A percentile compares a stretch with the other conserved stretches of the same genome.
Evolutionary conservation across 805 yeast genomes (phyloP).

Genomic region (Candida ipomoeae): DNA sequence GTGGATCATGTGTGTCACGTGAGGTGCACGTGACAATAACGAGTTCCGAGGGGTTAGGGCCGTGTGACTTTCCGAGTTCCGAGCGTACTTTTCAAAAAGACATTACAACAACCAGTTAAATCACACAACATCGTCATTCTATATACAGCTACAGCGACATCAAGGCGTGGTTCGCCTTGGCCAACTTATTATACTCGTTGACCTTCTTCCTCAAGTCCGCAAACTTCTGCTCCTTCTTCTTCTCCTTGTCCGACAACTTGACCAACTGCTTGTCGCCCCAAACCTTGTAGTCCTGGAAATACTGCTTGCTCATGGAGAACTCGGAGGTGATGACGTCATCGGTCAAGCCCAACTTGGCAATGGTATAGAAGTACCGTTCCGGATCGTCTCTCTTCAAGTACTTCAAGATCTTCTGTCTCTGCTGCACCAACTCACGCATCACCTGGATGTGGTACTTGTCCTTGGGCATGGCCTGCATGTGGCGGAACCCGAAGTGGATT

Average conservation of each 20-base stretch:
- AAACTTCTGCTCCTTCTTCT: conserved; percentile 27
- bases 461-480: conserved; percentile 61
- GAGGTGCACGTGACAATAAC: too few relatives aligned
- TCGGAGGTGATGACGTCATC: conserved; percentile 76
- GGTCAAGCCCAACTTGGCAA: conserved; percentile 81
- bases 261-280: conserved; percentile 72
- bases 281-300: conserved; percentile 72
- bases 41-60: too few relatives aligned
- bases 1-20: too few relatives aligned
- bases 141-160: conserved; percentile 13
- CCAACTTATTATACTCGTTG: conserved; percentile 34
- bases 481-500: conserved; percentile 73
- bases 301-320: conserved; percentile 73
- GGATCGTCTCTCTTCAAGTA: conserved; percentile 81
- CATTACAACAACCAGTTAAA: too few relatives aligned
- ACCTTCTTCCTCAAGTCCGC: conserved; percentile 38
- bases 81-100: too few relatives aligned
- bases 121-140: not conserved
- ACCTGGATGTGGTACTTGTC: conserved; percentile 67
- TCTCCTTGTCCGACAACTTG: conserved; percentile 39
- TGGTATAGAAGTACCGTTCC: conserved; percentile 76
- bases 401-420: conserved; percentile 76
- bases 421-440: conserved; percentile 81
- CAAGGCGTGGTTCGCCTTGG: conserved; percentile 31
- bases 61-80: too few relatives aligned